Conservation (phyloP, 306 rosid genomes). For the Sicyos baderoa region DNA sequence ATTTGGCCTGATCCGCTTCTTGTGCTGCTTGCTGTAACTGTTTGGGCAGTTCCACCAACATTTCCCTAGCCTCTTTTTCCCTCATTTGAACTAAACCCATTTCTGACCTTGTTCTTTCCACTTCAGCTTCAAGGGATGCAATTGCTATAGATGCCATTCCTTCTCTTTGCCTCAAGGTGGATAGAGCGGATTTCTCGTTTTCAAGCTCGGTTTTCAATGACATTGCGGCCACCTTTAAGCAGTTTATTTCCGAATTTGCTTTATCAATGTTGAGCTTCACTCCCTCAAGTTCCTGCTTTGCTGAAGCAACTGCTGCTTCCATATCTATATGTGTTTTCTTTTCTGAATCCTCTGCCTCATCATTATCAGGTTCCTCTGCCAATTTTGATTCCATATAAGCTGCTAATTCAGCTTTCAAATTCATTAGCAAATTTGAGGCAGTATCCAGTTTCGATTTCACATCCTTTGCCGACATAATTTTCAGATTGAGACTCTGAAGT, state of each 20-base stretch:
- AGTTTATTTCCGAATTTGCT: constrained; percentile 69
- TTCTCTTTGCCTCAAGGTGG: constrained; percentile 70
- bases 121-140: constrained; percentile 80
- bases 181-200: constrained; percentile 61
- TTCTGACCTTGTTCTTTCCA: constrained; percentile 74
- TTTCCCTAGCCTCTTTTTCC: constrained; percentile 84
- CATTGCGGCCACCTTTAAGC: constrained; percentile 74
- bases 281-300: constrained; percentile 74
- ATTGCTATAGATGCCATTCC: constrained; percentile 94
- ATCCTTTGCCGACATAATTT: constrained; percentile 65
- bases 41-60: constrained; percentile 66
- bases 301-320: constrained; percentile 63
- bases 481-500: constrained; percentile 61
- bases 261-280: constrained; percentile 79
- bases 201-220: constrained; percentile 77
- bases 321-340: constrained; percentile 53
- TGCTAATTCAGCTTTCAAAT: constrained; percentile 77
- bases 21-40: constrained; percentile 67
- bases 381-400: constrained; percentile 80
- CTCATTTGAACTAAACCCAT: constrained; percentile 81
- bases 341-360: constrained; percentile 35
- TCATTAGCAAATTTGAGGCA: constrained; percentile 68
- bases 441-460: constrained; percentile 74
- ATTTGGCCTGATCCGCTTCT: constrained; percentile 79
- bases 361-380: constrained; percentile 41